Base-by-base conservation (phyloP, 805 yeast species). In the Candida nanaspora region DNA sequence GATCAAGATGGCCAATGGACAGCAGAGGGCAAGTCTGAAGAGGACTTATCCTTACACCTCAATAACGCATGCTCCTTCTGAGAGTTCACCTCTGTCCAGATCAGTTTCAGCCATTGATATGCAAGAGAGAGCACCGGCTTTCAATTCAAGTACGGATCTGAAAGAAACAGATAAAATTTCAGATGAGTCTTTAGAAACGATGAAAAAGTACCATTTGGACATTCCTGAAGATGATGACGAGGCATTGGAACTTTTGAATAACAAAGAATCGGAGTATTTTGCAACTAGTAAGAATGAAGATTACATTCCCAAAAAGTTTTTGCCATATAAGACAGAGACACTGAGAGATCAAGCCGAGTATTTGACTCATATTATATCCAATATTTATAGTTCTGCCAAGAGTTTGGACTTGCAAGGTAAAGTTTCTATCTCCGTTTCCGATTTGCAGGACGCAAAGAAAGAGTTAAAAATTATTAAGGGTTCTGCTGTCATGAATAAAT, bases 301-400 rank as follows among this genome's bases (percentile, higher is more conserved):
- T 30, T 41, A 55, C 13, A 47, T 49, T 18, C 49, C 56, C n/a
- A 52, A 53, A 26, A 45, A 45, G 3, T 33, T 53, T 8, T 40
- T 91, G 22, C 98, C 98, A 0, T 93, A 89, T 58, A 63, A 68
- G 33, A 74, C 82, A 0, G 97, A 87, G 57, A 51, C 76, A 1
- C 78, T 78, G 14, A 63, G 63, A 27, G 94, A 84, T 42, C 83
- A 80, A 43, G 82, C 86, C 15, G 72, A 70, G 40, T 88, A 87
- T 50, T 65, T 91, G 31, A 72, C 85, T 34, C 93, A 83, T 53
- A 83, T 91, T n/a, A 70, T 89, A 26, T 73, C 82, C 2, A 87
- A 86, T 58, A 59, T 93, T 16, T 85, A 85, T 57, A 76, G 86
- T 41, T 87, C 96, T 9, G 72, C 86, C 36, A 71, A 76, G 42